These are phyloP conservation scores for Wallacemonas sp. DNA, from an alignment of 208 protist genomes.

Conservation along the genomic window DNA sequence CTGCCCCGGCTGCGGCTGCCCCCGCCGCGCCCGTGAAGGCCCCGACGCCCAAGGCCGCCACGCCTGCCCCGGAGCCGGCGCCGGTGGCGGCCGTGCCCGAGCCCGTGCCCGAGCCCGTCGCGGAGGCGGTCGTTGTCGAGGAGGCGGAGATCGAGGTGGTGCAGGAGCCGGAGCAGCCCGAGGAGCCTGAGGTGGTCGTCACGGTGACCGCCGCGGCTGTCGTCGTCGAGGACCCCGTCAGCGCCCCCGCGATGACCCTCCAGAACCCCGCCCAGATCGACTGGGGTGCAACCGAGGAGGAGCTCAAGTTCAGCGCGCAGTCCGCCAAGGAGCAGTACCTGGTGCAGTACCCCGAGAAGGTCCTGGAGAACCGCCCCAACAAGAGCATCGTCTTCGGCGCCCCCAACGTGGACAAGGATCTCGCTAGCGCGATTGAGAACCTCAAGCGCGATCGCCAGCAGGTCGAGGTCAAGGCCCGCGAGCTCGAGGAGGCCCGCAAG, in stretches of 20 bases:
- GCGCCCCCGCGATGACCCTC: background rate
- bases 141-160: too few species aligned
- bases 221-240: constrained; percentile 6
- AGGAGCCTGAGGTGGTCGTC: constrained; percentile 14
- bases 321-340: constrained; percentile 36
- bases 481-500: constrained; percentile 48
- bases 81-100: constrained; percentile 9
- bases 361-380: constrained; percentile 53
- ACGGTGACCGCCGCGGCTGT: constrained; percentile 18
- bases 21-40: constrained; percentile 18
- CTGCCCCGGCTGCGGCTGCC: constrained; percentile 9
- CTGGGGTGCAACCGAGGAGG: constrained; percentile 74
- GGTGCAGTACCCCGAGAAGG: constrained; percentile 67
- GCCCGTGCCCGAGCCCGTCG: constrained; percentile 13
- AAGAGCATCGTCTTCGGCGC: constrained; percentile 57
- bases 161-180: too few species aligned
- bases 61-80: constrained; percentile 13
- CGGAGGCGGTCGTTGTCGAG: constrained; percentile 19
- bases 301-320: constrained; percentile 68
- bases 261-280: constrained; percentile 48
- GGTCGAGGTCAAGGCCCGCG: constrained; percentile 46
- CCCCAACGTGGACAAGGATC: constrained; percentile 37
- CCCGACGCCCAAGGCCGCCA: constrained; percentile 10
- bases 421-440: constrained; percentile 37
- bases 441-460: constrained; percentile 43